These are phyloP conservation scores for Neurospora africana DNA, from an alignment of 495 filamentous ascomycete species.

Conservation along the genomic window DNA sequence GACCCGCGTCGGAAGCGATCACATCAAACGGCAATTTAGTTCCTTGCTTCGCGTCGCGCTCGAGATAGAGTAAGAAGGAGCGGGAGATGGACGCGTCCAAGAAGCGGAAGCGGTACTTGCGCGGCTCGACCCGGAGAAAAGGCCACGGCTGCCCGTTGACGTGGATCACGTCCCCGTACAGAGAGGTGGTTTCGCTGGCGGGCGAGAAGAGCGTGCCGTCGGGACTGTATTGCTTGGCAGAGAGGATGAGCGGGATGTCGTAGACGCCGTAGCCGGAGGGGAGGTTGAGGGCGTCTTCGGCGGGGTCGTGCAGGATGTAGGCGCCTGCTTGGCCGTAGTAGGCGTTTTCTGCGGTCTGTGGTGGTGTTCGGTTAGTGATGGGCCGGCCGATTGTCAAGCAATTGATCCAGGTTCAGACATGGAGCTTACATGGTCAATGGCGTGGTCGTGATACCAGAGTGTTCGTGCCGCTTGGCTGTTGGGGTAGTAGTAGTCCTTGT, in stretches of 20 bases:
- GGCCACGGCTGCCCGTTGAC: slow-evolving; percentile 52
- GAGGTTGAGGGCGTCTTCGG: slow-evolving; percentile 34
- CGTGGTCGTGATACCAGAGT: slow-evolving; percentile 52
- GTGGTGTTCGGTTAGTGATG: no score
- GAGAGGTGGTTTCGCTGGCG: slow-evolving; percentile 27
- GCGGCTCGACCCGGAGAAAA: slow-evolving; percentile 41
- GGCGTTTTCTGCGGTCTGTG: slow-evolving; percentile 40
- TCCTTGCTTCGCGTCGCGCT: slow-evolving; percentile 5
- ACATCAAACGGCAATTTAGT: slow-evolving; percentile 34
- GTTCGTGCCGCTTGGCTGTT: slow-evolving; percentile 39
- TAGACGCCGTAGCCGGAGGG: slow-evolving; percentile 37
- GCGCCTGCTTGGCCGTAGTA: slow-evolving; percentile 44
- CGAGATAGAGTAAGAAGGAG: slow-evolving; percentile 38
- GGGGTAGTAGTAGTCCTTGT: slow-evolving; percentile 53
- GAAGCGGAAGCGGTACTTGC: slow-evolving; percentile 47
- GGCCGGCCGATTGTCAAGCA: no score
- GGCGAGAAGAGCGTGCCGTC: slow-evolving; percentile 36
- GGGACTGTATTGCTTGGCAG: slow-evolving; percentile 37
- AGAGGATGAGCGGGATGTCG: slow-evolving; percentile 42
- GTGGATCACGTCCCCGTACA: slow-evolving; percentile 45
- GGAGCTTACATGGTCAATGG: slow-evolving; percentile 22
- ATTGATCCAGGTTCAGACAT: no score
- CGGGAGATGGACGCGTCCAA: slow-evolving; percentile 40
- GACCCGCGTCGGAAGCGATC: slow-evolving; percentile 42
- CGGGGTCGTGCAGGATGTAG: slow-evolving; percentile 31